phyloP scores from a whole-genome alignment of 2,329 filamentous ascomycete genomes.

The Talaromyces sp. region DNA sequence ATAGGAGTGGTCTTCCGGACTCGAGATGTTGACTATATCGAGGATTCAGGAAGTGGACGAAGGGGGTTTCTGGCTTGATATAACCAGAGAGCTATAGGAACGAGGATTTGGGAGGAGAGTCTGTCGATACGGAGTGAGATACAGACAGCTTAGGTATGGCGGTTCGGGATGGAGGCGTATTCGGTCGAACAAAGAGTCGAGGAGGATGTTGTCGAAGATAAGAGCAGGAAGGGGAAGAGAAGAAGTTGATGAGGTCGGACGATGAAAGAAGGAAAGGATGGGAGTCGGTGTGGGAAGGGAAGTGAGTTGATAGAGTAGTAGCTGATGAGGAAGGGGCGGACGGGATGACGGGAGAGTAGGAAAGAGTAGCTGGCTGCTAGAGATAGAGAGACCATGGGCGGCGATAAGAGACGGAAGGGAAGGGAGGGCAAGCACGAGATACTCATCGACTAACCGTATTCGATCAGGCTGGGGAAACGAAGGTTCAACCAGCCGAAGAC shows the following conservation, averaged over 20 bases:
- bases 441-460: constrained; percentile 13
- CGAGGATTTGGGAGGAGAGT: background rate
- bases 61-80: constrained; percentile 1
- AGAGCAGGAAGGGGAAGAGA: constrained; percentile 19
- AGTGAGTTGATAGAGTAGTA: constrained; percentile 11
- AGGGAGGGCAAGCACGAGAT: constrained; percentile 19
- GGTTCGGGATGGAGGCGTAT: background rate
- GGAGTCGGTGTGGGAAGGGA: constrained; percentile 16
- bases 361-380: constrained; percentile 1
- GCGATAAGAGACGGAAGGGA: constrained; percentile 14
- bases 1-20: background rate
- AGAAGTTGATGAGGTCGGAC: constrained; percentile 12
- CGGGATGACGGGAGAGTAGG: constrained; percentile 24
- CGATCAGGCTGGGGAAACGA: constrained; percentile 4
- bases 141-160: constrained; percentile 6
- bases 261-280: constrained; percentile 19
- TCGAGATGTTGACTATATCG: background rate
- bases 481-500: constrained; percentile 19
- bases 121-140: constrained; percentile 9
- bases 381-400: background rate
- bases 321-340: constrained; percentile 18
- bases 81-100: background rate
- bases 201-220: constrained; percentile 13
- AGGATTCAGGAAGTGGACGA: background rate
- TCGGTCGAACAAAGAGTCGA: constrained; percentile 11